Evolutionary conservation across 345 rosid species (phyloP), one percentile per base, ranked within the genome.

Genomic region (Eucalyptus virginea): DNA sequence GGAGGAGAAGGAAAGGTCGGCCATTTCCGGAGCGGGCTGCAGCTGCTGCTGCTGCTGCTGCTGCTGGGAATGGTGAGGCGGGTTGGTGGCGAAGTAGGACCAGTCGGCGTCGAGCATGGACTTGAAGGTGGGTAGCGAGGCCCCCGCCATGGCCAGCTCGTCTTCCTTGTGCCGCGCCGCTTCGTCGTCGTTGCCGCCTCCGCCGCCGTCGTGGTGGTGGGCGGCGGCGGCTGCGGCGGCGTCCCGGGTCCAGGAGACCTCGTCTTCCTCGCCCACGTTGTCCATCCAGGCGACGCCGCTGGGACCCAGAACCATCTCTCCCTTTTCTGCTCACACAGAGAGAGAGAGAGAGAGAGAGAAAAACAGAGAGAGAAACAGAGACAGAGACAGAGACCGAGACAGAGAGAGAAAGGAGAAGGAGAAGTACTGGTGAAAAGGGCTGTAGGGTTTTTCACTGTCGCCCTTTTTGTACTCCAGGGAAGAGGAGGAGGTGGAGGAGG

Each of bases 51-150:
- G 80, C 80, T 67, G 81, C 42, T 72, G 77, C 40, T 67, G 80
- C 42, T 67, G 80, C 40, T 67, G 87, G 87, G 62, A 88, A n/a
- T 88, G 89, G 56, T 81, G 89, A 42, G 89, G 48, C 42, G 89
- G 58, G 28, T 88, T 86, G 67, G 56, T 65, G 56, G n/a, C 30
- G 47, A 88, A 45, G 89, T 88, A 86, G 87, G 86, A 88, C 87
- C 89, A 86, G 56, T 97, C 98, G 54, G 92, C 32, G 56, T 96
- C 98, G 62, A 97, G 95, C 94, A 96, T 92, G 90, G 98, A 94
- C 89, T 94, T 96, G 92, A 94, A 95, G 88, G 91, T 91, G 54
- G 96, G 89, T 47, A 88, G 85, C 86, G 94, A 88, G 60, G 85
- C 47, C 24, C 85, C 85, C 81, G 91, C 89, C 86, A 93, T 89